These are phyloP conservation scores for Larix sibirica DNA, from an alignment of 83 land plant species.

Conservation along the genomic window DNA sequence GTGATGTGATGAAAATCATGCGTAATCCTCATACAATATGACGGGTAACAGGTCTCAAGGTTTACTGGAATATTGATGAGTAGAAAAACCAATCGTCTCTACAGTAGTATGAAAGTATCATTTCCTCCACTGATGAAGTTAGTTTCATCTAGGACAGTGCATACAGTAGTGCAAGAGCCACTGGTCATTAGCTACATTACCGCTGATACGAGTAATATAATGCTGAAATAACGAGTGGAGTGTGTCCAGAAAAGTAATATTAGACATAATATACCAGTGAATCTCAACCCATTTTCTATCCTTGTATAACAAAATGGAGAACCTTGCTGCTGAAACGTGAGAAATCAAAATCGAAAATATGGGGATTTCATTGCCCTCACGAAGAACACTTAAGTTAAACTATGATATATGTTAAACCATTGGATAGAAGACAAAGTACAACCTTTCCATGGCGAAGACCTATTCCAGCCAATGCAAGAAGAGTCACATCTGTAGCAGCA, in stretches of 20 bases:
- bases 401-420: neutral
- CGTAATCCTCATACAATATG: too few relatives aligned
- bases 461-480: conserved; percentile 94
- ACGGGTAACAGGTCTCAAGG: neutral
- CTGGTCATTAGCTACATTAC: neutral
- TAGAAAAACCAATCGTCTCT: neutral
- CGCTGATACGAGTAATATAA: neutral
- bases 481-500: conserved; percentile 93
- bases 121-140: neutral
- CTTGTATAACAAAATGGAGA: neutral
- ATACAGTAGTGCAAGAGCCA: neutral
- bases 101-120: neutral
- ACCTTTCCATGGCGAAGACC: conserved; percentile 85
- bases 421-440: neutral
- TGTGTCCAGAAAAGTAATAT: neutral
- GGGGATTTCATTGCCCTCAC: neutral
- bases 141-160: neutral
- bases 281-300: neutral
- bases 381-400: neutral
- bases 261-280: neutral
- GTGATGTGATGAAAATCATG: too few relatives aligned
- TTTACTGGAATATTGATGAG: neutral
- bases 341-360: neutral
- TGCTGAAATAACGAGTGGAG: neutral
- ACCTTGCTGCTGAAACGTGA: neutral